phyloP scores from a whole-genome alignment of 495 filamentous ascomycete species.

The Neurospora sp. region DNA sequence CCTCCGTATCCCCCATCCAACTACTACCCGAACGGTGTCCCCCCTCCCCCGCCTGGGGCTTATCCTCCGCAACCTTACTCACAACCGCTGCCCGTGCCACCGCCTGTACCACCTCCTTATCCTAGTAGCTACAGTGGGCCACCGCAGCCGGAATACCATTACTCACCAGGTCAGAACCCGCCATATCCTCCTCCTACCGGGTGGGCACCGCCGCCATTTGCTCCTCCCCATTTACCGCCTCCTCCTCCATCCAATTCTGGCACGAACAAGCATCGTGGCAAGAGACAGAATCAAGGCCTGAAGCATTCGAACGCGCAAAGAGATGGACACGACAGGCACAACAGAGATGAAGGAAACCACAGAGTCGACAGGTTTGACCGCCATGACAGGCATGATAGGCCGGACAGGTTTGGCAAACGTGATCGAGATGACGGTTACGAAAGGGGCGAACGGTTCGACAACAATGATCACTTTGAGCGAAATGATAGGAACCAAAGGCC shows the following conservation, averaged over 20 bases:
- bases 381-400: background rate
- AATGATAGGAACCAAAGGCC: background rate
- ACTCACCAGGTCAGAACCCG: conserved; percentile 9
- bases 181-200: conserved; percentile 14
- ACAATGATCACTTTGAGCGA: background rate
- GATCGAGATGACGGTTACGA: background rate
- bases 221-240: conserved; percentile 9
- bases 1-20: conserved; percentile 16
- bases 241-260: conserved; percentile 5
- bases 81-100: conserved; percentile 12
- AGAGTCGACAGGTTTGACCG: background rate
- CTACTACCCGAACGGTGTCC: conserved; percentile 16
- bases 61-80: conserved; percentile 17
- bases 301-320: conserved; percentile 3
- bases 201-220: conserved; percentile 13
- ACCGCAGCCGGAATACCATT: conserved; percentile 18
- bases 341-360: background rate
- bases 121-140: conserved; percentile 14
- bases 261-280: conserved; percentile 8
- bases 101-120: conserved; percentile 19
- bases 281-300: conserved; percentile 12
- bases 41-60: conserved; percentile 11
- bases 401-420: background rate
- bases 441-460: background rate
- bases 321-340: conserved; percentile 6